A percentile compares a stretch with the other conserved stretches of the same genome.
phyloP scores from a whole-genome alignment of 2,329 filamentous ascomycete species.

The Colletotrichum lupini region DNA sequence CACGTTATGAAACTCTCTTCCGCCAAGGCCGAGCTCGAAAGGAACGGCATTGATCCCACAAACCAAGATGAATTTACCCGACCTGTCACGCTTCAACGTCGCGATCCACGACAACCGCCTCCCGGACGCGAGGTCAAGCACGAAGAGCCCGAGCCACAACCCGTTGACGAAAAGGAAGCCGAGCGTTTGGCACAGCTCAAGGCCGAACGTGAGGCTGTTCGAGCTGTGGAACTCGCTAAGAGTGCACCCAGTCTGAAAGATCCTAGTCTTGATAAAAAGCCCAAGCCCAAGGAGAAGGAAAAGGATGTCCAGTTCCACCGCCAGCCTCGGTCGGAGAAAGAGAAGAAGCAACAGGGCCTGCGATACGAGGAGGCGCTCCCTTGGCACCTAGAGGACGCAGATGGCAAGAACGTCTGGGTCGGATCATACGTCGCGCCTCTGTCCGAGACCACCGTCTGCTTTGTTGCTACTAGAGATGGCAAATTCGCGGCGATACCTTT shows the following conservation, averaged over 20 bases:
- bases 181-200: constrained; percentile 76
- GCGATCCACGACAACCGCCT: constrained; percentile 80
- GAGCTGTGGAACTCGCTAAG: constrained; percentile 88
- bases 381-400: constrained; percentile 97
- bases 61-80: constrained; percentile 84
- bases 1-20: constrained; percentile 86
- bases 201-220: constrained; percentile 85
- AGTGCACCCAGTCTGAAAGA: constrained; percentile 86
- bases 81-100: constrained; percentile 88
- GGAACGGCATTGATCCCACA: constrained; percentile 74
- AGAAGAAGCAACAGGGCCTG: constrained; percentile 76
- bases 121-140: constrained; percentile 73
- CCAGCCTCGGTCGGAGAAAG: constrained; percentile 83
- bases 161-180: constrained; percentile 67
- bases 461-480: constrained; percentile 72
- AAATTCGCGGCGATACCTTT: constrained; percentile 88
- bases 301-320: constrained; percentile 87
- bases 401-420: constrained; percentile 94
- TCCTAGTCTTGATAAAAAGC: constrained; percentile 62
- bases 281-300: constrained; percentile 78
- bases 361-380: constrained; percentile 96
- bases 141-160: constrained; percentile 57
- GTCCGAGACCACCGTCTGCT: constrained; percentile 85
- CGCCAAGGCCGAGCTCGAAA: constrained; percentile 57
- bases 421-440: constrained; percentile 91